A percentile compares a stretch with the other conserved stretches of the same genome.
phyloP scores from a whole-genome alignment of 2,329 filamentous ascomycete genomes.

The Passalora sequoiae region DNA sequence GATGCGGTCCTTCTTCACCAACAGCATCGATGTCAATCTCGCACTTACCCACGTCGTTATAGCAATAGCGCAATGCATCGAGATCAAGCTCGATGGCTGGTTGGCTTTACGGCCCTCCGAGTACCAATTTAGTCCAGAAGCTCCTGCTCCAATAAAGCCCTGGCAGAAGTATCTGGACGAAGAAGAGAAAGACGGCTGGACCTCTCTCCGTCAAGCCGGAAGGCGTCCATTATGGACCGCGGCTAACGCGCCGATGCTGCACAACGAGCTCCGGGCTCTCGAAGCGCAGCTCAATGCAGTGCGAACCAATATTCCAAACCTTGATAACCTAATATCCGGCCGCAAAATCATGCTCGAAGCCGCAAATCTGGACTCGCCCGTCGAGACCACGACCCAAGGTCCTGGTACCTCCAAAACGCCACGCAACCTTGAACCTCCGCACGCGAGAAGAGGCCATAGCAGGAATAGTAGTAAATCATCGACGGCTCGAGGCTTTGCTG shows the following conservation, averaged over 20 bases:
- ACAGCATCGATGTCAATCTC: conserved; percentile 86
- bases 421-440: conserved; percentile 13
- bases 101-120: conserved; percentile 50
- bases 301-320: conserved; percentile 41
- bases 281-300: conserved; percentile 41
- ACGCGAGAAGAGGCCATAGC: conserved; percentile 13
- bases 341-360: conserved; percentile 48
- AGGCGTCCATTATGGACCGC: conserved; percentile 35
- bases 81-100: conserved; percentile 86
- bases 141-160: conserved; percentile 36
- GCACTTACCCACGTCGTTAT: conserved; percentile 79
- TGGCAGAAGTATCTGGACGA: conserved; percentile 32
- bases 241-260: conserved; percentile 36
- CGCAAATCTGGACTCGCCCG: conserved; percentile 38
- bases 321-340: conserved; percentile 45
- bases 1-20: conserved; percentile 76
- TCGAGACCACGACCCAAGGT: conserved; percentile 21
- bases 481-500: conserved; percentile 12
- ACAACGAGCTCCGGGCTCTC: conserved; percentile 40
- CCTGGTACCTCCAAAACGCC: conserved; percentile 15
- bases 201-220: conserved; percentile 29
- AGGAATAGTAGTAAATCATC: conserved; percentile 23
- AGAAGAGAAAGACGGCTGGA: conserved; percentile 31
- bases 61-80: conserved; percentile 76
- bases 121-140: conserved; percentile 25